These are phyloP conservation scores for Lonicera japonica DNA, from an alignment of 129 eudicot species.

Conservation along the genomic window DNA sequence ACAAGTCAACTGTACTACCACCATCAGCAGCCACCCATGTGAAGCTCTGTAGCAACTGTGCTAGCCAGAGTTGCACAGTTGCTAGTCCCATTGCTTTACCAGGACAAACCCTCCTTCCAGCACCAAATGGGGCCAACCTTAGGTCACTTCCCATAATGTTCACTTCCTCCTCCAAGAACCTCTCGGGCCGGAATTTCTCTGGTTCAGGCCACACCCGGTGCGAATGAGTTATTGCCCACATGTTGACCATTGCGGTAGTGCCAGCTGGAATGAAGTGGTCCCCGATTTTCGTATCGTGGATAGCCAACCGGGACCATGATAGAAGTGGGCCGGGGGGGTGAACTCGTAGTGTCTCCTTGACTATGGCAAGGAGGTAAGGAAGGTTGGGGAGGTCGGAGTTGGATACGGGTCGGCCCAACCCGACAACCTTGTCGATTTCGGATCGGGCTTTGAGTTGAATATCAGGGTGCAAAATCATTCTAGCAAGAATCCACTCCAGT, in stretches of 20 bases:
- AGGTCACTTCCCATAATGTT: slow-evolving; percentile 84
- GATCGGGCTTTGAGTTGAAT: slow-evolving; percentile 78
- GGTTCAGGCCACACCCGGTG: slow-evolving; percentile 23
- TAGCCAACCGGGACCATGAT: slow-evolving; percentile 78
- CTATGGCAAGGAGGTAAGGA: slow-evolving; percentile 74
- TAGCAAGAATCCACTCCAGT: slow-evolving; percentile 84
- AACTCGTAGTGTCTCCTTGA: slow-evolving; percentile 77
- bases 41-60: slow-evolving; percentile 67
- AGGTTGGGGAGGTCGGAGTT: slow-evolving; percentile 58
- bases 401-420: slow-evolving; percentile 23
- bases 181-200: slow-evolving; percentile 52
- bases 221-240: slow-evolving; percentile 65
- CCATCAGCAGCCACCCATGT: slow-evolving; percentile 41
- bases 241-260: slow-evolving; percentile 86
- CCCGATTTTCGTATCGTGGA: slow-evolving; percentile 47
- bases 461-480: slow-evolving; percentile 87
- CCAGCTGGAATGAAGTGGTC: slow-evolving; percentile 60
- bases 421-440: slow-evolving; percentile 62
- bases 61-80: slow-evolving; percentile 87
- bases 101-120: slow-evolving; percentile 97
- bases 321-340: slow-evolving; percentile 96
- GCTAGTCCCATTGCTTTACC: slow-evolving; percentile 84
- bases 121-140: slow-evolving; percentile 83
- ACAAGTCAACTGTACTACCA: slow-evolving; percentile 54
- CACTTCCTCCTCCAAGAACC: slow-evolving; percentile 67